These are phyloP conservation scores for Pythium folliculosum DNA, from an alignment of 352 stramenopile genomes.

Conservation along the genomic window DNA sequence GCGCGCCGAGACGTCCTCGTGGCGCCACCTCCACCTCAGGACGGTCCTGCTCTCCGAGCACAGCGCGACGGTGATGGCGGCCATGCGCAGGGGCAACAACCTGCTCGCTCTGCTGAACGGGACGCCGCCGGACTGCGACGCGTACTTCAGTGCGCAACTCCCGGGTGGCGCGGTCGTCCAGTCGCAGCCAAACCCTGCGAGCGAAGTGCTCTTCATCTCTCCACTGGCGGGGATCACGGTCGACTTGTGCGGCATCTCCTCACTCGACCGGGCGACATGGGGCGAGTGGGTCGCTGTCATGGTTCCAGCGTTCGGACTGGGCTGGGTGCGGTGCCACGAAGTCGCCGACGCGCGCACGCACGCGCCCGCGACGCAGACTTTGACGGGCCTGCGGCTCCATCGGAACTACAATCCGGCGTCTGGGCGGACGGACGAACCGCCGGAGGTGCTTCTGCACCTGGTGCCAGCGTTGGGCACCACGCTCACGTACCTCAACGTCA, in stretches of 20 bases:
- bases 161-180: neutral
- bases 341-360: neutral
- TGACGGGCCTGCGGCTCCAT: neutral
- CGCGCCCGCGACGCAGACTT: neutral
- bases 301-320: constrained; percentile 5
- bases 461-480: neutral
- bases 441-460: neutral
- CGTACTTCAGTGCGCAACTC: neutral
- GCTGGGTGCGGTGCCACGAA: neutral
- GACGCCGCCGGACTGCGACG: neutral
- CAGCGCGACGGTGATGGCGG: neutral
- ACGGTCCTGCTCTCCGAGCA: neutral
- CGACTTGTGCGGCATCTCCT: constrained; percentile 6
- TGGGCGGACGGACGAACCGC: neutral
- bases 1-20: neutral
- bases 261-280: constrained; percentile 5
- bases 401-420: neutral
- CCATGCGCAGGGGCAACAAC: constrained; percentile 6
- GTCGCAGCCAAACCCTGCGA: neutral
- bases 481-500: neutral
- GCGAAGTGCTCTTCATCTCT: neutral
- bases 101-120: neutral
- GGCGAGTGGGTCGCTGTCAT: constrained; percentile 8
- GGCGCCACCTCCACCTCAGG: neutral
- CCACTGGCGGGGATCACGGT: neutral